Base-by-base conservation (phyloP, 2,329 filamentous ascomycete species). In the Didymella keratinophila region DNA sequence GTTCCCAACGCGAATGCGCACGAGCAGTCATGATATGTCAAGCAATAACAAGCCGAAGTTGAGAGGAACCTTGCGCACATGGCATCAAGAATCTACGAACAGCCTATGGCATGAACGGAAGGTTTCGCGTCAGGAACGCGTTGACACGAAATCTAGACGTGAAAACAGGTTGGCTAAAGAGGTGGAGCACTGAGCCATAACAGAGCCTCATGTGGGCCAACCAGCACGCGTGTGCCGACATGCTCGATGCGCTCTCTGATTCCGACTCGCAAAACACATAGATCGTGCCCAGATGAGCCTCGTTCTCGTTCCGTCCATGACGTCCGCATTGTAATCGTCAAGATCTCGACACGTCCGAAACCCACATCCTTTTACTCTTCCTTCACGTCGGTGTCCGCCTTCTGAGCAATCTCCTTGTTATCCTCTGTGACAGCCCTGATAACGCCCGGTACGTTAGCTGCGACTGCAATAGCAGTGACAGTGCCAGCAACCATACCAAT, bases 171-270 rank as follows among this genome's bases (percentile, higher is more conserved):
- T 25, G 12, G 36, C 11, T n/a, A 16, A 32, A 28, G 1, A 14
- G 16, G 36, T 42, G 47, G 47, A 42, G 36, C 47, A 25, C 4
- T 8, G 8, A 23, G 39, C 7, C 21, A 28, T 28, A 10, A 10
- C 36, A 43, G 27, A 51, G 39, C 48, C 48, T 43, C 39, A 51
- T 48, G 21, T 37, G 21, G 44, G 20, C 32, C 4, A 18, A 7
- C 10, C 32, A 32, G 46, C 32, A 48, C 32, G 39, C 48, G 36
- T 39, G 2, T 10, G 21, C 11, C 39, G 39, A 42, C 20, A 23
- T 16, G 20, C 3, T 16, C 39, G 11, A 42, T 42, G 10, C 37
- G 23, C 7, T 20, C n/a, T 42, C 39, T 20, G 21, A 23, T 14
- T 16, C 12, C 11, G 39, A 25, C 11, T 2, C 12, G 16, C 20